Evolutionary conservation across 306 rosid species (phyloP).

Genomic region (Biancaea sappan): DNA sequence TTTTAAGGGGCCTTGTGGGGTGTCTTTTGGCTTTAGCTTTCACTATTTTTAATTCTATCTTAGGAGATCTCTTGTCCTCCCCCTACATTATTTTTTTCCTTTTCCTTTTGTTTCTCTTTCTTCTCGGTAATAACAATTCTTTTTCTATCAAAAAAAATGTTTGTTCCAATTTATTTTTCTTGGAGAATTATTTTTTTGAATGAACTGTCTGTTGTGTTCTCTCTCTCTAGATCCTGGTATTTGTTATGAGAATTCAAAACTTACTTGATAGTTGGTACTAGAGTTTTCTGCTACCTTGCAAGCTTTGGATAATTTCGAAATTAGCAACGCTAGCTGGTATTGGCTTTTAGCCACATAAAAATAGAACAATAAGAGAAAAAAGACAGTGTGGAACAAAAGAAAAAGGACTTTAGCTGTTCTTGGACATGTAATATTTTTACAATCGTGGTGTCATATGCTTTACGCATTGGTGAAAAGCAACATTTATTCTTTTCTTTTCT

Average conservation of each 20-base stretch:
- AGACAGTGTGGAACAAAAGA: too few relatives aligned
- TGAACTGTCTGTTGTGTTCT: background rate
- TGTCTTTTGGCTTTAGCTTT: too few relatives aligned
- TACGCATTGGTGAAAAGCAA: background rate
- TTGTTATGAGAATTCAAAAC: background rate
- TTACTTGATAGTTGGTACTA: background rate
- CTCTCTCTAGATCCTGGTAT: background rate
- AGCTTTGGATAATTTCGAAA: background rate
- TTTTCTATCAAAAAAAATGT: background rate
- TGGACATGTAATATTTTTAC: background rate
- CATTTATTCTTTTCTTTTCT: background rate
- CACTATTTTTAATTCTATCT: too few relatives aligned
- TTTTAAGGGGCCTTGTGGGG: too few relatives aligned
- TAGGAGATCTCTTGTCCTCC: too few relatives aligned
- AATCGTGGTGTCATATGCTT: background rate
- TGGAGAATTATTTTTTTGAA: background rate
- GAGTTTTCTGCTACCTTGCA: background rate
- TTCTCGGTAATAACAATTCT: too few relatives aligned
- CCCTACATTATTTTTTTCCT: too few relatives aligned
- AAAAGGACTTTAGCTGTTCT: background rate
- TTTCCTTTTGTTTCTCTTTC: too few relatives aligned
- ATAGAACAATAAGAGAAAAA: background rate
- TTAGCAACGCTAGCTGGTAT: slow-evolving; percentile 4
- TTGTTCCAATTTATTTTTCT: background rate
- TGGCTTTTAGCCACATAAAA: background rate